A percentile compares a stretch with the other conserved stretches of the same genome.
phyloP scores from a whole-genome alignment of 352 stramenopile species.

The Globisporangium nodosum region DNA sequence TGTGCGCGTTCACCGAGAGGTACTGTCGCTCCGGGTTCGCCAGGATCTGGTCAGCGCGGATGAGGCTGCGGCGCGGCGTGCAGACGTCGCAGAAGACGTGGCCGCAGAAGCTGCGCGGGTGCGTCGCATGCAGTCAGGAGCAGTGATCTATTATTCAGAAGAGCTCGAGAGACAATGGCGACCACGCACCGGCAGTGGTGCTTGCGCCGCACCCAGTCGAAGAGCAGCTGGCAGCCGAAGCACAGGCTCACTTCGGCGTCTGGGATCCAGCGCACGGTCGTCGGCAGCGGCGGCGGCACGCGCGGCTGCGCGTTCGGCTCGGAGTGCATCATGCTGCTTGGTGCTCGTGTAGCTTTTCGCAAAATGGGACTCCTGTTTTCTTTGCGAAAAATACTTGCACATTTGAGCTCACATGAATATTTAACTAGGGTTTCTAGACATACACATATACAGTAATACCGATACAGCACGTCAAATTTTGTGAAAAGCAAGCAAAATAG shows the following conservation, averaged over 20 bases:
- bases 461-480: neutral
- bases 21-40: conserved; percentile 66
- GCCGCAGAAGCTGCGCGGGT: conserved; percentile 46
- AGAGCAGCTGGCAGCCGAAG: conserved; percentile 71
- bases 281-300: conserved; percentile 19
- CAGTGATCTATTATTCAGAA: neutral
- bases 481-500: neutral
- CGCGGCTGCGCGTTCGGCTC: neutral
- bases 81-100: conserved; percentile 77
- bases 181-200: conserved; percentile 77
- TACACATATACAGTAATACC: neutral
- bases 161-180: neutral
- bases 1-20: conserved; percentile 72
- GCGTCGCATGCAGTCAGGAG: conserved; percentile 3
- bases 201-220: conserved; percentile 86
- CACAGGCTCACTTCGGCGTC: conserved; percentile 79
- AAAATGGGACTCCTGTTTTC: neutral
- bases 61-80: conserved; percentile 62
- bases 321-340: conserved; percentile 8
- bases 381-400: neutral
- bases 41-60: conserved; percentile 72
- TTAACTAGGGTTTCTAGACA: no score
- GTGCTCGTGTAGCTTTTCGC: neutral
- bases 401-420: no score
- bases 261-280: conserved; percentile 78